phyloP scores from a whole-genome alignment of 176 grass and related monocot species.

The Triticum timopheevii region DNA sequence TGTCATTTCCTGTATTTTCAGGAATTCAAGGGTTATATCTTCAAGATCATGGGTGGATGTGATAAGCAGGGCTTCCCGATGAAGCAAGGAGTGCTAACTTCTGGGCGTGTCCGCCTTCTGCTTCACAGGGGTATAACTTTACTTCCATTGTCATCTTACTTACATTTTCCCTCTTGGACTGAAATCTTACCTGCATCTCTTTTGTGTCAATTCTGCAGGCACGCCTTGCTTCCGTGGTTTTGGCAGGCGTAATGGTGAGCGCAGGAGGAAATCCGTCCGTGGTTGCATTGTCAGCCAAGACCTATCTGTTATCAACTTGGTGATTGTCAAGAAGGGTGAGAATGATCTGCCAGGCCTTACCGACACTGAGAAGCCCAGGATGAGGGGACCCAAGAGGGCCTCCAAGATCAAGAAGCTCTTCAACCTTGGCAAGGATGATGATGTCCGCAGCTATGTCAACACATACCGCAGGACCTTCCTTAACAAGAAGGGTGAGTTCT shows the following conservation, averaged over 20 bases:
- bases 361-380: constrained; percentile 83
- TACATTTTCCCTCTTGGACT: neutral
- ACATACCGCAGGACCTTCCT: constrained; percentile 83
- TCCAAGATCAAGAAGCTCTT: constrained; percentile 91
- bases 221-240: constrained; percentile 86
- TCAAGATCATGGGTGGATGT: constrained; percentile 95
- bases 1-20: constrained; percentile 13
- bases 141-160: neutral
- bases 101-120: constrained; percentile 74
- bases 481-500: constrained; percentile 55
- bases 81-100: constrained; percentile 80
- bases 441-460: constrained; percentile 92
- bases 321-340: constrained; percentile 93
- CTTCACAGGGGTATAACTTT: constrained; percentile 61
- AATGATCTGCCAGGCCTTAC: constrained; percentile 85
- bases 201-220: constrained; percentile 6
- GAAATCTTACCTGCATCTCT: neutral
- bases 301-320: constrained; percentile 75
- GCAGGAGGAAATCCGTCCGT: constrained; percentile 79
- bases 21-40: constrained; percentile 94
- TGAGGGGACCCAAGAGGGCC: constrained; percentile 94
- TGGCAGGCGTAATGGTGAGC: constrained; percentile 82
- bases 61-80: constrained; percentile 93
- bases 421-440: constrained; percentile 87
- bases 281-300: constrained; percentile 93